Base-by-base conservation (phyloP, 2,329 filamentous ascomycete genomes). In the Magnaporthiopsis poae region DNA sequence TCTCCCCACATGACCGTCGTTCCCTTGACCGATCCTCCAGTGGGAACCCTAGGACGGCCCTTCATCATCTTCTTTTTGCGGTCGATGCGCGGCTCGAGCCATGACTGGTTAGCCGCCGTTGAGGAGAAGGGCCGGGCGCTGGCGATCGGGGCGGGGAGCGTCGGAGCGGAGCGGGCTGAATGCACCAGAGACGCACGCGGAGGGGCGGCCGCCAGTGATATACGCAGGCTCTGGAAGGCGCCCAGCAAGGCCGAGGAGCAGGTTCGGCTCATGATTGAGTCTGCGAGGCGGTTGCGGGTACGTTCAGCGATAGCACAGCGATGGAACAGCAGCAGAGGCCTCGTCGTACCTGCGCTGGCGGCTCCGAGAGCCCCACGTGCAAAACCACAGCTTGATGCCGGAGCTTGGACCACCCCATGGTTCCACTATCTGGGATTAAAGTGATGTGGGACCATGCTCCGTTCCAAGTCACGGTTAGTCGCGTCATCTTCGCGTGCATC, bases 1-100 rank as follows among this genome's bases (percentile, higher is more conserved):
- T 98, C 93, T 66, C 95, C 95, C 92, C 92, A 98, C 67, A 96
- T 88, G 27, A 99, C 90, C 0, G 94, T 98, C 52, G 95, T 99
- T 71, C 95, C 95, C 76, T 96, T 92, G 52, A 85, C 88, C 66
- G 91, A 96, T 68, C 95, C 95, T 69, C 95, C 95, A 0, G 93
- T 99, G 31, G 91, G 86, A 63, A 98, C 92, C 72, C 92, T 87
- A 64, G 91, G 89, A 1, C 92, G 87, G 59, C 94, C 95, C 80
- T 97, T 97, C 71, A 92, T 93, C 82, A 96, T 96, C 77, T 91
- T 91, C 74, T 87, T 89, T 75, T 92, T 93, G 70, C 91, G 87
- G 72, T 88, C 78, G 69, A 86, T 79, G 73, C 86, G 89, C 46
- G 94, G 94, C 67, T 90, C 85, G 63, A 98, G 89, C 92, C 93